Evolutionary conservation across 345 rosid genomes (phyloP), one percentile per base, ranked within the genome.

Genomic region (Salix dunnii): DNA sequence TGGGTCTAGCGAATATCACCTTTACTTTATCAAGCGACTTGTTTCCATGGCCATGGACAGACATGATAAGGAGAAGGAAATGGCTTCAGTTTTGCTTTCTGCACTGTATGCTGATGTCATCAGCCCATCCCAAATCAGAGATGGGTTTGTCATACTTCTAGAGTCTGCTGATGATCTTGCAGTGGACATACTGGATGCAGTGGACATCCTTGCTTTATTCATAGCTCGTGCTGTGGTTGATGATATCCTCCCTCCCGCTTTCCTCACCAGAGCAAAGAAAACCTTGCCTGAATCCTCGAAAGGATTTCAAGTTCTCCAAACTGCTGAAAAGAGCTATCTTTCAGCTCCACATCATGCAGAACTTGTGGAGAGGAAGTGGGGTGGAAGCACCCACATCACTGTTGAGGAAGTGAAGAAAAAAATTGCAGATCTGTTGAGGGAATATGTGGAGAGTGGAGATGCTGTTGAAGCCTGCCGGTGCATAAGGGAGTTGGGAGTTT

Each of bases 301-400:
- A 85, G 97, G 98, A 38, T 91, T 84, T 74, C 93, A 92, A 82
- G 95, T 90, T 65, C 86, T 94, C 63, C 89, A 89, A 66, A 94
- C 94, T 70, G 96, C 97, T 20, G 97, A 90, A 76, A 96, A 92
- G 90, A 92, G 93, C 84, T 88, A 96, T 77, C 98, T 96, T 71
- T 93, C 97, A n/a, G 99, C 99, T 38, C 98, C 99, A 11, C 99
- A 96, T 84, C 99, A 96, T 67, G 99, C 99, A 3, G 98, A 96
- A 69, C 92, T 94, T 84, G 86, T 96, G 83, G 98, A 94, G 87
- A 93, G 90, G 86, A 94, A 86, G 83, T 96, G 99, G 98, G 99
- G 99, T 74, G 99, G 99, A 70, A 90, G 97, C 67, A 96, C 94
- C 61, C 99, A 88, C 80, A 77, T 88, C 72, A 90, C 99, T 33